Conservation (phyloP, 768 basidiomycete species). For the Pisolithus tinctorius region DNA sequence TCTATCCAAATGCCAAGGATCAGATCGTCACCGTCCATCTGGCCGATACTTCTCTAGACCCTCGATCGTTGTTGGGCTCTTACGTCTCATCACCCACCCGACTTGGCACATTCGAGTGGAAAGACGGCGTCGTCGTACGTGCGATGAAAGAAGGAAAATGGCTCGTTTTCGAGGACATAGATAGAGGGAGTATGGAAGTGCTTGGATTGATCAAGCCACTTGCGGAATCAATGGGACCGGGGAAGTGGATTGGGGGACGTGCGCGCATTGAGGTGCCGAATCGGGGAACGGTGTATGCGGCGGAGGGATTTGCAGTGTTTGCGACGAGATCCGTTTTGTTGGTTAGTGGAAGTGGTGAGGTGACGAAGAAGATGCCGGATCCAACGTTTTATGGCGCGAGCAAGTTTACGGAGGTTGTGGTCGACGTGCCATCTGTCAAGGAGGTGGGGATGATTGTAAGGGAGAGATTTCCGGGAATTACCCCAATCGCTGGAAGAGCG, state of each 20-base stretch:
- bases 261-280: slow-evolving; percentile 69
- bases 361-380: slow-evolving; percentile 33
- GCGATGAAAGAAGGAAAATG: slow-evolving; percentile 88
- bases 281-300: slow-evolving; percentile 66
- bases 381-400: slow-evolving; percentile 81
- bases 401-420: slow-evolving; percentile 67
- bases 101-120: slow-evolving; percentile 92
- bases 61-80: slow-evolving; percentile 87
- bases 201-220: slow-evolving; percentile 83
- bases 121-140: slow-evolving; percentile 86
- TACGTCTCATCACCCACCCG: slow-evolving; percentile 81
- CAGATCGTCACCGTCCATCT: slow-evolving; percentile 84
- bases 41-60: slow-evolving; percentile 92
- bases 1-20: slow-evolving; percentile 55
- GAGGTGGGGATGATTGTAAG: slow-evolving; percentile 71
- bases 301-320: slow-evolving; percentile 78
- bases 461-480: slow-evolving; percentile 58
- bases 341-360: slow-evolving; percentile 30
- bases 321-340: slow-evolving; percentile 71
- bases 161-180: slow-evolving; percentile 90
- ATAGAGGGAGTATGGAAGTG: slow-evolving; percentile 84
- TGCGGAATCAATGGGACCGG: slow-evolving; percentile 60
- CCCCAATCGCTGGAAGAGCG: slow-evolving; percentile 37
- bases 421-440: slow-evolving; percentile 51
- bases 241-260: slow-evolving; percentile 70